Evolutionary conservation across 805 yeast genomes (phyloP).

Genomic region (Grigorovia jiainica): DNA sequence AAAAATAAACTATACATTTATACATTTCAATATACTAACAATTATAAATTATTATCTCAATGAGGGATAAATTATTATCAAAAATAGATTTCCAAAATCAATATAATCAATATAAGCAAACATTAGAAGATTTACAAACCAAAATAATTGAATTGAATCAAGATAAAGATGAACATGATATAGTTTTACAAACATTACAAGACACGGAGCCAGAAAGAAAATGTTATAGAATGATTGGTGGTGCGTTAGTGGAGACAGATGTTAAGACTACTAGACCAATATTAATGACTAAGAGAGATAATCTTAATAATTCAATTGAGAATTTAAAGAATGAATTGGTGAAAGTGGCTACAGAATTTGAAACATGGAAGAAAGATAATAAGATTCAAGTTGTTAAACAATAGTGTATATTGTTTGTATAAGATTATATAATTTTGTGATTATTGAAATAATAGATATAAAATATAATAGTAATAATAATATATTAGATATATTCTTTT

Average conservation of each 20-base stretch:
- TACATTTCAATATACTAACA: constrained; percentile 6
- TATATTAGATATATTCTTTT: too few species aligned
- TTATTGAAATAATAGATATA: too few species aligned
- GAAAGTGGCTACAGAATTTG: constrained; percentile 24
- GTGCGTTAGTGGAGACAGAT: constrained; percentile 75
- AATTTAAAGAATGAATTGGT: constrained; percentile 24
- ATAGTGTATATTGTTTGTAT: too few species aligned
- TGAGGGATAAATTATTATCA: neutral
- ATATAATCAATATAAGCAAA: constrained; percentile 44
- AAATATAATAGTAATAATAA: too few species aligned
- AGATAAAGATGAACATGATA: constrained; percentile 39
- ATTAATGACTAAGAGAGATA: constrained; percentile 45
- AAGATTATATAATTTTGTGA: too few species aligned
- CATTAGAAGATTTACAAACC: constrained; percentile 37
- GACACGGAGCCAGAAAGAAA: constrained; percentile 52
- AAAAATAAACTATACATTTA: too few species aligned
- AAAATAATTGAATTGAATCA: constrained; percentile 40
- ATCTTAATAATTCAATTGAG: constrained; percentile 28
- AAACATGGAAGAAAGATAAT: constrained; percentile 29
- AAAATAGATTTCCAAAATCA: constrained; percentile 35
- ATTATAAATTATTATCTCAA: neutral
- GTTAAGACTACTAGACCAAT: constrained; percentile 68
- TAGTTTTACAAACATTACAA: constrained; percentile 51
- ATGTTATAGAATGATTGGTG: constrained; percentile 90
- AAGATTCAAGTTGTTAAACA: constrained; percentile 28